Evolutionary conservation across 805 yeast genomes (phyloP).

Genomic region (Scheffersomyces lignosus): DNA sequence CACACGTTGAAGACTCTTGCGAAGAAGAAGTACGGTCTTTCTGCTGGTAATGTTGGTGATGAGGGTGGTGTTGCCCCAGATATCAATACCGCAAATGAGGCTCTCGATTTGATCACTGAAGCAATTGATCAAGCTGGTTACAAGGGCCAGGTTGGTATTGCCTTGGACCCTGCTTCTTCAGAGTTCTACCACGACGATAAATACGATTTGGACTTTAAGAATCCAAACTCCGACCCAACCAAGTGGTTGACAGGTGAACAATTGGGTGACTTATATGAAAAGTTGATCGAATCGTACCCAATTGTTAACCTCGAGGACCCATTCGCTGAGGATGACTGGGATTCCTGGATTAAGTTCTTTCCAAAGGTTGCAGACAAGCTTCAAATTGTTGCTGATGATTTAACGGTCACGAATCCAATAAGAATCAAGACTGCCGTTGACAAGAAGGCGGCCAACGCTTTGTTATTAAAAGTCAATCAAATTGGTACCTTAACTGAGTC

Average conservation of each 20-base stretch:
- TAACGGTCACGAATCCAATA: slow-evolving; percentile 96
- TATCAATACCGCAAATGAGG: slow-evolving; percentile 93
- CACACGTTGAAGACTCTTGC: slow-evolving; percentile 92
- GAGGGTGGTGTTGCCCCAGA: slow-evolving; percentile 99
- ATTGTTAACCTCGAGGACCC: slow-evolving; percentile 98
- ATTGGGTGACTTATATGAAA: slow-evolving; percentile 80
- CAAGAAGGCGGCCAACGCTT: slow-evolving; percentile 92
- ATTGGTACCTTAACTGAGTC: slow-evolving; percentile 96
- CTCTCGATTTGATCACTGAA: slow-evolving; percentile 86
- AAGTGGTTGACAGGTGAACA: slow-evolving; percentile 89
- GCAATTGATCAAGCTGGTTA: slow-evolving; percentile 95
- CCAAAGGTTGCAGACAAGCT: slow-evolving; percentile 59
- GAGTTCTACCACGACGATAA: slow-evolving; percentile 96
- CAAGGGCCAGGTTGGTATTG: slow-evolving; percentile 89
- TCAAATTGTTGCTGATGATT: slow-evolving; percentile 97
- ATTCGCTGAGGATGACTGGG: slow-evolving; percentile 99
- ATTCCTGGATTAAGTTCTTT: slow-evolving; percentile 91
- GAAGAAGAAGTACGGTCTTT: slow-evolving; percentile 93
- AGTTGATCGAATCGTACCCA: slow-evolving; percentile 87
- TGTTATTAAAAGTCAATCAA: slow-evolving; percentile 97
- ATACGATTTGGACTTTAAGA: slow-evolving; percentile 98
- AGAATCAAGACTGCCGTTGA: slow-evolving; percentile 96
- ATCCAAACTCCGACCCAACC: slow-evolving; percentile 86
- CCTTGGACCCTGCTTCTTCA: slow-evolving; percentile 95
- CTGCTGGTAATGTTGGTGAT: slow-evolving; percentile 99